phyloP scores from a whole-genome alignment of 2,329 filamentous ascomycete genomes.

The Cercospora canescens region DNA sequence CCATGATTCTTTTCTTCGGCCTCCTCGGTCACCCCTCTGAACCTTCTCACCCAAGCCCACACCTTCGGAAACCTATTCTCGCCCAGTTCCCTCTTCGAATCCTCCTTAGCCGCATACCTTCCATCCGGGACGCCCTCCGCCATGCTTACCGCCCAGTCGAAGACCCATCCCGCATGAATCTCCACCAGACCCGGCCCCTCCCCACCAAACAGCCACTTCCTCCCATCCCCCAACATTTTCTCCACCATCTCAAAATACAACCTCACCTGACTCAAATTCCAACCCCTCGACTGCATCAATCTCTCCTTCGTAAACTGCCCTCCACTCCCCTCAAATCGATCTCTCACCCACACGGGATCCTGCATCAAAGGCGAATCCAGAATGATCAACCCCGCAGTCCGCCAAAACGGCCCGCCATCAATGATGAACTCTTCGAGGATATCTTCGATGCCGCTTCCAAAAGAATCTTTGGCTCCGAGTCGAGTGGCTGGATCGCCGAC shows the following conservation, averaged over 20 bases:
- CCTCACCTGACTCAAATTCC: constrained; percentile 21
- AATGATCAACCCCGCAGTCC: constrained; percentile 19
- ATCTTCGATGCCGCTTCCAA: constrained; percentile 19
- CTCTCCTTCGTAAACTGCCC: constrained; percentile 16
- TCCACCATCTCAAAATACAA: constrained; percentile 24
- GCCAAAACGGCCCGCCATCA: constrained; percentile 22
- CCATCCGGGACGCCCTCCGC: constrained; percentile 11
- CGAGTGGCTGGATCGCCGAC: constrained; percentile 6
- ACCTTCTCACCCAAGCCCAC: constrained; percentile 20
- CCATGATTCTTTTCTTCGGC: constrained; percentile 9
- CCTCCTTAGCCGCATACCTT: constrained; percentile 5
- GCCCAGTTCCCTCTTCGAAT: constrained; percentile 16
- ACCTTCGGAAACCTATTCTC: constrained; percentile 16
- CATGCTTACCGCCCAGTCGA: constrained; percentile 21
- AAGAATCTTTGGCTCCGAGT: constrained; percentile 13
- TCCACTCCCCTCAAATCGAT: constrained; percentile 20
- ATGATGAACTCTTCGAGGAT: constrained; percentile 23
- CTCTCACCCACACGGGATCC: constrained; percentile 21
- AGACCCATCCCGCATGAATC: constrained; percentile 23
- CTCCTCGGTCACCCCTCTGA: constrained; percentile 8
- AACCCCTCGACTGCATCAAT: constrained; percentile 10
- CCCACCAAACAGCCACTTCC: constrained; percentile 22
- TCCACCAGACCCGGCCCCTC: constrained; percentile 21
- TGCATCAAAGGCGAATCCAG: constrained; percentile 14
- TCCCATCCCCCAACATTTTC: constrained; percentile 25